Percentiles rank a stretch among this genome's conserved stretches.
Conservation (phyloP, 139 green algal genomes). For the Trebouxia sp. region DNA sequence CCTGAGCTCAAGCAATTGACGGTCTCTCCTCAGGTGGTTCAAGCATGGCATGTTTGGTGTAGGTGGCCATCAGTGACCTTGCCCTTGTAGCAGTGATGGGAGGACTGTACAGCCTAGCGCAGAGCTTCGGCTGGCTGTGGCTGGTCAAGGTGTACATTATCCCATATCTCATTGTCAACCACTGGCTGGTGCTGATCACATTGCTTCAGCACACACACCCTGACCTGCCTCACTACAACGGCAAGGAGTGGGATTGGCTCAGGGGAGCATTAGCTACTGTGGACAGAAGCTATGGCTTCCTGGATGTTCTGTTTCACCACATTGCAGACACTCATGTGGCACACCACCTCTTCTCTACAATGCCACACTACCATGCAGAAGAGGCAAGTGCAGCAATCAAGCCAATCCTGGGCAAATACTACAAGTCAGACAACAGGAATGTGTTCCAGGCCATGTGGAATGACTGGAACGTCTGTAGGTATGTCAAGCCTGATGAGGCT, state of each 20-base stretch:
- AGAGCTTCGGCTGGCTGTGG: conserved; percentile 63
- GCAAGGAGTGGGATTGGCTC: conserved; percentile 90
- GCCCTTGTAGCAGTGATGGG: conserved; percentile 56
- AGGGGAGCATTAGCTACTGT: conserved; percentile 85
- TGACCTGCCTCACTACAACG: conserved; percentile 78
- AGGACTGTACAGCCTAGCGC: conserved; percentile 50
- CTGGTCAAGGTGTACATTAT: conserved; percentile 74
- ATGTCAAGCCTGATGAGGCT: conserved; percentile 58
- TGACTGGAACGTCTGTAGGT: conserved; percentile 53
- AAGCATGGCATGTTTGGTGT: conserved; percentile 20
- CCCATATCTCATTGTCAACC: conserved; percentile 88
- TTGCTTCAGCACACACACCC: conserved; percentile 62
- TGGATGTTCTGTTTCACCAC: conserved; percentile 82
- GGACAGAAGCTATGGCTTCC: conserved; percentile 83
- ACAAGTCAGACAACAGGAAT: conserved; percentile 67
- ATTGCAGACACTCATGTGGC: conserved; percentile 92
- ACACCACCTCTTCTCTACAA: conserved; percentile 92
- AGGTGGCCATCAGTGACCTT: conserved; percentile 56
- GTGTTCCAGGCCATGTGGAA: conserved; percentile 72
- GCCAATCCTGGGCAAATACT: conserved; percentile 77
- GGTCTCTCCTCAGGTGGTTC: too few relatives aligned
- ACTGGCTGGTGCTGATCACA: conserved; percentile 76
- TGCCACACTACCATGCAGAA: conserved; percentile 92
- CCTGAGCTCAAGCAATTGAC: too few relatives aligned
- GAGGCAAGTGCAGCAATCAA: conserved; percentile 81